Conservation (phyloP, 257 asterid genomes). For the Nicotiana otophora region DNA sequence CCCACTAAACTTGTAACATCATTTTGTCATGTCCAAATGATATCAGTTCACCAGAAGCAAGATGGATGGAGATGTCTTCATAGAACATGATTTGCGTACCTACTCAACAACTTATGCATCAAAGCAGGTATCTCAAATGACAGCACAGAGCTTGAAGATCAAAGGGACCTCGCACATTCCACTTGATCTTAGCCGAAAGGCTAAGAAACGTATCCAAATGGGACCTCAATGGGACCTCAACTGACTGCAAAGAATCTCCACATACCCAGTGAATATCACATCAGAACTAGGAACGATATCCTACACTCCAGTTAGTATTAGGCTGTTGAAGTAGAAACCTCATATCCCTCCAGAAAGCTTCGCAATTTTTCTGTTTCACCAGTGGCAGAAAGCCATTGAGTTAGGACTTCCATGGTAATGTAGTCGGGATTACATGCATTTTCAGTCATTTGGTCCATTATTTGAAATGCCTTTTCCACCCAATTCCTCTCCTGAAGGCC, state of each 20-base stretch:
- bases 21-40: not conserved
- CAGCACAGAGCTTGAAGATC: not conserved
- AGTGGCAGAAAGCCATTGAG: slow-evolving; percentile 65
- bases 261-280: not conserved
- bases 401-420: slow-evolving; percentile 72
- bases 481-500: slow-evolving; percentile 59
- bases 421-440: slow-evolving; percentile 66
- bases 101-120: not conserved
- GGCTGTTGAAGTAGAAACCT: slow-evolving; percentile 35
- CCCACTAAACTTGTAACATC: not conserved
- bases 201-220: not conserved
- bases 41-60: not conserved
- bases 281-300: not conserved
- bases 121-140: not conserved
- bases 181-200: not conserved
- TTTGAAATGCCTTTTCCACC: slow-evolving; percentile 53
- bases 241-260: not conserved
- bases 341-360: slow-evolving; percentile 43
- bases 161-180: slow-evolving; percentile 5
- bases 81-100: not conserved
- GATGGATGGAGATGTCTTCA: not conserved
- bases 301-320: not conserved
- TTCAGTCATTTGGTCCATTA: slow-evolving; percentile 79
- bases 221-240: slow-evolving; percentile 3
- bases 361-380: slow-evolving; percentile 56